Evolutionary conservation across 805 yeast species (phyloP).

Genomic region (Blastobotrys chiropterorum): DNA sequence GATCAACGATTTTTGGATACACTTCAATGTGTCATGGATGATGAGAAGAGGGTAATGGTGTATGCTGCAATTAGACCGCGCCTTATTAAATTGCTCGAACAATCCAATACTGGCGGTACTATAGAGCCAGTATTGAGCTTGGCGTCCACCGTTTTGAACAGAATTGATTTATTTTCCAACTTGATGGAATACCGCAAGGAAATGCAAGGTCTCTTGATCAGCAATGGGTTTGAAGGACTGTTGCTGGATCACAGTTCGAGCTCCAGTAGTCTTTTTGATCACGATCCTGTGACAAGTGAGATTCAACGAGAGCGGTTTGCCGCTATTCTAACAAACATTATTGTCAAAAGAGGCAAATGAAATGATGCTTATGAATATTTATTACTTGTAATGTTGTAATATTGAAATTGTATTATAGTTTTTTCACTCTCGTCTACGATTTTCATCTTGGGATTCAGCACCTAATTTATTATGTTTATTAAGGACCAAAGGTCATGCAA

Average conservation of each 20-base stretch:
- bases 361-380: background rate
- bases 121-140: constrained; percentile 13
- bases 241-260: background rate
- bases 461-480: too few species aligned
- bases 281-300: background rate
- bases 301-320: background rate
- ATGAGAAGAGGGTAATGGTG: constrained; percentile 16
- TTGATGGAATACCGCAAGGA: constrained; percentile 8
- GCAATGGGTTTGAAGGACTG: constrained; percentile 14
- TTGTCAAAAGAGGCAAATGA: background rate
- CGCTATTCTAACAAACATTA: background rate
- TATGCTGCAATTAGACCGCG: constrained; percentile 18
- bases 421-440: background rate
- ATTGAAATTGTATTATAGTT: background rate
- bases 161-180: constrained; percentile 13
- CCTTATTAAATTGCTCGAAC: constrained; percentile 15
- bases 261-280: background rate
- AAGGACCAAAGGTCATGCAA: background rate
- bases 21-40: constrained; percentile 13
- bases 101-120: constrained; percentile 13
- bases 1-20: constrained; percentile 19
- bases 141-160: constrained; percentile 13
- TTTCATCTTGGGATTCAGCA: background rate
- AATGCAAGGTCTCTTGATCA: constrained; percentile 9
- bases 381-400: background rate